Base-by-base conservation (phyloP, 2,329 filamentous ascomycete species). In the Aspergillus tamarii region DNA sequence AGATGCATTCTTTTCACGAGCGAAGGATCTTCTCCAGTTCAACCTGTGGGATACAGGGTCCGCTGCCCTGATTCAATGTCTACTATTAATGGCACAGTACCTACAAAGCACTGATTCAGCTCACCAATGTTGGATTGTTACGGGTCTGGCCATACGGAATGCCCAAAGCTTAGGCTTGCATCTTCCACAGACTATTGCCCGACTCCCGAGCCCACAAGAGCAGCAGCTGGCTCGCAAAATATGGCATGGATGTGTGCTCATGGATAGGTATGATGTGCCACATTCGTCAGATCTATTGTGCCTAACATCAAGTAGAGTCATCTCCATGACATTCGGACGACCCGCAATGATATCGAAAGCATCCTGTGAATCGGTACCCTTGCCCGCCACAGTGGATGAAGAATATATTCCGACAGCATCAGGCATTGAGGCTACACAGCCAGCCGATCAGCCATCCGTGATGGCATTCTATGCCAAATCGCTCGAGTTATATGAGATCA, bases 121-220 rank as follows among this genome's bases (percentile, higher is more conserved):
- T 0, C 80, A 84, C 62, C 79, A 83, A 62, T 84, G 81, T 1
- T 85, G 83, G 83, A 83, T 84, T 71, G 77, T 82, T 5, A 79
- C 82, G 0, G 82, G 82, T 0, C 73, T 81, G 4, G 82, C 82
- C 0, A 78, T 84, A 19, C 75, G 82, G 1, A 83, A 80, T 19
- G 83, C 83, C 0, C 81, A 84, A 57, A 80, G 81, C 0, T 61
- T 84, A 3, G 83, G 82, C 0, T 69, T 84, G 32, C 81, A 84
- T 57, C 68, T 83, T 3, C 74, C 78, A 0, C 77, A 82, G 45
- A 81, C 80, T 1, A 73, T 73, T 59, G 66, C 69, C 23, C 65
- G 66, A 19, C 61, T 74, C 12, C 57, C 60, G 4, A 72, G 64
- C 26, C 69, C 70, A 3, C 70, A 71, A 45, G 73, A 76, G 12